These are phyloP conservation scores for Micromonas pusilla DNA, from an alignment of 139 green algal genomes.

Conservation along the genomic window DNA sequence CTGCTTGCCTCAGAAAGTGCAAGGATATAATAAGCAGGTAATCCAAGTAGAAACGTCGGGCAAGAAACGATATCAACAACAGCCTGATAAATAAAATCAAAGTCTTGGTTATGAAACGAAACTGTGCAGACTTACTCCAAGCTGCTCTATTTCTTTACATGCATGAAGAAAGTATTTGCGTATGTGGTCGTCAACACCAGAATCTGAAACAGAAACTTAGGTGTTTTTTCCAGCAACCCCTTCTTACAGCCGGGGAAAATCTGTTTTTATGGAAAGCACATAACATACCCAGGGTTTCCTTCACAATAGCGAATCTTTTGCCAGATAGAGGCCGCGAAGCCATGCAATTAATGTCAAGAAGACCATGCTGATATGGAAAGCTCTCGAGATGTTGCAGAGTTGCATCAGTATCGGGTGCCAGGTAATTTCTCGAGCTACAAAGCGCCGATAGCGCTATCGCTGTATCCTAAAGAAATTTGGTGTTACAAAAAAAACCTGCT, in stretches of 20 bases:
- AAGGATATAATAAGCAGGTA: slow-evolving; percentile 33
- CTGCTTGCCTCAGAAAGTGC: slow-evolving; percentile 26
- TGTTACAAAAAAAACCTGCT: too few relatives aligned
- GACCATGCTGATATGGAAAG: not conserved
- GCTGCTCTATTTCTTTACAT: not conserved
- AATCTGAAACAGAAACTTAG: too few relatives aligned
- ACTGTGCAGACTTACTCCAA: not conserved
- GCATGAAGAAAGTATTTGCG: not conserved
- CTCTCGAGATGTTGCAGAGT: not conserved
- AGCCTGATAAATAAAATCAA: too few relatives aligned
- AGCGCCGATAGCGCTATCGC: not conserved
- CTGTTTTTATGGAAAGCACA: too few relatives aligned
- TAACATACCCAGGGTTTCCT: slow-evolving; percentile 11
- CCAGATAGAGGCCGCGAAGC: slow-evolving; percentile 32
- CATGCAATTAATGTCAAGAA: not conserved
- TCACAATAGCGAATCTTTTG: slow-evolving; percentile 1
- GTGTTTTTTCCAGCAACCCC: too few relatives aligned
- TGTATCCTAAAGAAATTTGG: not conserved
- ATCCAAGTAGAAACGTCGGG: slow-evolving; percentile 16
- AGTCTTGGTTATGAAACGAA: too few relatives aligned
- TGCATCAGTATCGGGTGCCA: not conserved
- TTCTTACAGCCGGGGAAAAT: too few relatives aligned
- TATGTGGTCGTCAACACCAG: not conserved
- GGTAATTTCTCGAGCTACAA: not conserved
- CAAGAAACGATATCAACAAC: slow-evolving; percentile 10